phyloP scores from a whole-genome alignment of 352 stramenopile genomes.

The Saprolegnia parasitica region DNA sequence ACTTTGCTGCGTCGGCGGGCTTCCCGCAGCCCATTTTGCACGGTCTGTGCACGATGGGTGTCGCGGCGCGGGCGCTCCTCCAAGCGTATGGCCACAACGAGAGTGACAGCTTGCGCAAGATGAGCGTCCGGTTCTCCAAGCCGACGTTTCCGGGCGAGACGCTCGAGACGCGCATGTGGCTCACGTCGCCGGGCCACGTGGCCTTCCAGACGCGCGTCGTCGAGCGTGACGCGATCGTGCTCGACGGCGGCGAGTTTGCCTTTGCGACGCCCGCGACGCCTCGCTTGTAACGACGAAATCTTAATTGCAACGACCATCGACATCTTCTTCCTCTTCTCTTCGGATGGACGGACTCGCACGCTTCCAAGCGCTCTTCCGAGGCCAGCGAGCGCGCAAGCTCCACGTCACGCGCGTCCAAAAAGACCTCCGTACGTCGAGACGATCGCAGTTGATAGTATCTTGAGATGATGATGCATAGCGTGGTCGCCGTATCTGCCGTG shows the following conservation, averaged over 20 bases:
- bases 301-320: not conserved
- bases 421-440: constrained; percentile 40
- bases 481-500: constrained; percentile 68
- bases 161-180: constrained; percentile 81
- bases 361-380: constrained; percentile 57
- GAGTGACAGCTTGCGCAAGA: constrained; percentile 66
- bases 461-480: constrained; percentile 32
- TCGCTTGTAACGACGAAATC: not conserved
- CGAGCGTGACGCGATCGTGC: constrained; percentile 67
- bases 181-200: constrained; percentile 38
- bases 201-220: constrained; percentile 70
- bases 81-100: constrained; percentile 72
- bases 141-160: constrained; percentile 84
- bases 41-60: constrained; percentile 91
- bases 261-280: constrained; percentile 17
- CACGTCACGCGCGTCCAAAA: constrained; percentile 50
- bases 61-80: constrained; percentile 73
- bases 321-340: not conserved
- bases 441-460: not conserved
- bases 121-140: constrained; percentile 85
- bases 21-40: constrained; percentile 90
- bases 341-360: constrained; percentile 32
- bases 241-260: constrained; percentile 76
- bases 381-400: constrained; percentile 44
- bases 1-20: constrained; percentile 64